Base-by-base conservation (phyloP, 495 filamentous ascomycete species). In the Xylaria grammica region DNA sequence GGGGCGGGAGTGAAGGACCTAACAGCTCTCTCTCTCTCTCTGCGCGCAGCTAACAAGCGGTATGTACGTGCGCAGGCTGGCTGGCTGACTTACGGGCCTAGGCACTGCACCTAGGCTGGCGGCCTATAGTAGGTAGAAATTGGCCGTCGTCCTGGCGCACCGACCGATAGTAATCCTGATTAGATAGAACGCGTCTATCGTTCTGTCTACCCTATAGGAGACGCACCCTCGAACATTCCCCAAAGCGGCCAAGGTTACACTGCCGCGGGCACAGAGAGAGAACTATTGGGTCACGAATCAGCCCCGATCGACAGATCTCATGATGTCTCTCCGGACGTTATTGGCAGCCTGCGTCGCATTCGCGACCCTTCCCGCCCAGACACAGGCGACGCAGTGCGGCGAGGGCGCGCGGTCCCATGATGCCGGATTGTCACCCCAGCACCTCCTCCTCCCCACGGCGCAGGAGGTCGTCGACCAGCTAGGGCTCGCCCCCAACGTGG, bases 401-500 rank as follows among this genome's bases (percentile, higher is more conserved):
- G 10, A 17, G 6, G 40, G 6, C 40, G 40, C 34, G 8, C 11
- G 36, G 4, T 24, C 13, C 29, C 46, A 15, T 13, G 17, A 0
- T n/a, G n/a, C 17, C 26, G 34, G 20, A 3, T 15, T 24, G 20
- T 6, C 45, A 36, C 45, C 5, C 45, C 45, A 4, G 3, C 32
- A 38, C 38, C 53, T 44, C 15, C 29, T 6, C 9, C 50, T 17
- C 15, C 58, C 40, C 58, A 74, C 68, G 29, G 79, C 77, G 4
- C 63, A 73, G 15, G 74, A 79, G 13, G 58, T 84, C 38, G 74
- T 84, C 52, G 27, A 58, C 8, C 42, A 72, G 57, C 70, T 84
- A 11, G 72, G 72, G 36, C 77, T 84, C 3, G 62, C 59, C 4
- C 67, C 82, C 30, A 79, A 82, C 62, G 56, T 67, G 2, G 82